Conservation (phyloP, 108 stramenopile genomes). For the Pseudonitzschia multiseries region DNA sequence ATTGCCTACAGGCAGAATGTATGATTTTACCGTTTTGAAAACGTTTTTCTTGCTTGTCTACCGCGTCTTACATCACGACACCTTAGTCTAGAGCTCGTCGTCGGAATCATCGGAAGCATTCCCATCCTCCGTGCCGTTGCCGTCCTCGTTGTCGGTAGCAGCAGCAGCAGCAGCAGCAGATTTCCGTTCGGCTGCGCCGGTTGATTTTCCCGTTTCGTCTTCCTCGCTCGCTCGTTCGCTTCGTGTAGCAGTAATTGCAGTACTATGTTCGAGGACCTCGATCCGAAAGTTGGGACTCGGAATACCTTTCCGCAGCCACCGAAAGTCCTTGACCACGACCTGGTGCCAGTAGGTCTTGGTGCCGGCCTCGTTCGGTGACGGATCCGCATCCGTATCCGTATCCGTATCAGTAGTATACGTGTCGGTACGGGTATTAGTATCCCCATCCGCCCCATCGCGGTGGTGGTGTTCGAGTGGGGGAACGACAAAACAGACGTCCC, state of each 20-base stretch:
- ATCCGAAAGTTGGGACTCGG: constrained; percentile 43
- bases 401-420: too few species aligned
- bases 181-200: background rate
- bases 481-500: constrained; percentile 20
- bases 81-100: constrained; percentile 15
- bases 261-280: background rate
- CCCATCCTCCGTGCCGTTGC: background rate
- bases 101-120: constrained; percentile 10
- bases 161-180: background rate
- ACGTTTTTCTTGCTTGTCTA: background rate
- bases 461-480: background rate
- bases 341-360: constrained; percentile 10
- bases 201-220: background rate
- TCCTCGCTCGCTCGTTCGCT: background rate
- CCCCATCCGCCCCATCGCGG: background rate
- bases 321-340: constrained; percentile 41
- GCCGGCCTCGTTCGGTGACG: background rate
- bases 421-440: too few species aligned
- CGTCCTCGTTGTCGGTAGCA: too few species aligned
- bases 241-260: too few species aligned
- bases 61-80: background rate
- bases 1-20: too few species aligned
- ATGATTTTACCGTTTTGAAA: too few species aligned
- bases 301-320: constrained; percentile 35
- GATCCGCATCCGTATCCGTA: too few species aligned